Percentiles rank a stretch among this genome's conserved stretches.
These are phyloP conservation scores for Fusarium dlaminii DNA, from an alignment of 2,329 filamentous ascomycete genomes.

Conservation along the genomic window DNA sequence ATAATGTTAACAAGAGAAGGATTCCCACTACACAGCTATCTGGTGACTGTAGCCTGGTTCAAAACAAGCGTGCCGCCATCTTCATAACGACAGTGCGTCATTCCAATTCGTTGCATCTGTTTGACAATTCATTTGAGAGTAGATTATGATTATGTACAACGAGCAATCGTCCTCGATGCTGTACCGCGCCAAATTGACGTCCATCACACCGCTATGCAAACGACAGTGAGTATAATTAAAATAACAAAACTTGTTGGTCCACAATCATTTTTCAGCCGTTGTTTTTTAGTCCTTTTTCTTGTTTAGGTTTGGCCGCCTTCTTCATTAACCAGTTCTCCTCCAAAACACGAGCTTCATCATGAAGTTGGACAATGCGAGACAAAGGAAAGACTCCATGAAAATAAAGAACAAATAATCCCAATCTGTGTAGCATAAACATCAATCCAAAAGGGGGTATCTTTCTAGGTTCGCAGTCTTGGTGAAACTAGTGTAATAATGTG, in stretches of 20 bases:
- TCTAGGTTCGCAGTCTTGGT: constrained; percentile 50
- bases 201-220: constrained; percentile 39
- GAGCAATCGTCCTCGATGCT: constrained; percentile 17
- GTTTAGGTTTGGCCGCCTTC: neutral
- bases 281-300: constrained; percentile 12
- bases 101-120: neutral
- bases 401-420: constrained; percentile 32
- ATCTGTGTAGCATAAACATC: constrained; percentile 44
- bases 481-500: constrained; percentile 42
- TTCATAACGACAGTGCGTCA: neutral
- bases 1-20: constrained; percentile 9
- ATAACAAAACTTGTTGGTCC: constrained; percentile 19
- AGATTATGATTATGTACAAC: constrained; percentile 44
- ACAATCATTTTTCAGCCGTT: constrained; percentile 7
- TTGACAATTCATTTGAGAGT: constrained; percentile 27
- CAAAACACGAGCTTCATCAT: constrained; percentile 6
- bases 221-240: constrained; percentile 17
- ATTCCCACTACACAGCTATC: neutral
- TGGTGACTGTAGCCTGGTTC: neutral
- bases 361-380: constrained; percentile 16
- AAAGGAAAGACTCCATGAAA: constrained; percentile 21
- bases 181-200: constrained; percentile 16
- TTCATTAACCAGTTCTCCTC: constrained; percentile 6
- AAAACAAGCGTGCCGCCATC: neutral
- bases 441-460: constrained; percentile 55